These are phyloP conservation scores for Chlamydomonas eustigma DNA, from an alignment of 139 green algal genomes.

Conservation along the genomic window DNA sequence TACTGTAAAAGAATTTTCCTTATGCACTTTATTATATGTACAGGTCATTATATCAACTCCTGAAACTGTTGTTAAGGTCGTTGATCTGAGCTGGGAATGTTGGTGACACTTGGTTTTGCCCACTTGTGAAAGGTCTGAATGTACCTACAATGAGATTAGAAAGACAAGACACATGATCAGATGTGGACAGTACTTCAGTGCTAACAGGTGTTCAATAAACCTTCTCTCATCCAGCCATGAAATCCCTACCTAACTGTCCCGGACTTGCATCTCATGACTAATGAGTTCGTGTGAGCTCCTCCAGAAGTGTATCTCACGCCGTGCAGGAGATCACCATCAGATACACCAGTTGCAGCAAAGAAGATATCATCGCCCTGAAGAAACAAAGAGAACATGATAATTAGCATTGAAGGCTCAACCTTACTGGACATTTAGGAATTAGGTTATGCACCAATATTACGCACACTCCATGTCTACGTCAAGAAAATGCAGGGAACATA, in stretches of 20 bases:
- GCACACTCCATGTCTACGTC: too few species aligned
- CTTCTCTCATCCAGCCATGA: neutral
- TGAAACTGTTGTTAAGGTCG: too few species aligned
- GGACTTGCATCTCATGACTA: constrained; percentile 72
- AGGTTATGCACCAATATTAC: too few species aligned
- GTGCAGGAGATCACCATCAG: constrained; percentile 67
- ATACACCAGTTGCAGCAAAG: constrained; percentile 80
- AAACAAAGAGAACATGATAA: too few species aligned
- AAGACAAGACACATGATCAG: neutral
- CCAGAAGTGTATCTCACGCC: constrained; percentile 66
- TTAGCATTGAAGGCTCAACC: too few species aligned
- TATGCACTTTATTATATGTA: too few species aligned
- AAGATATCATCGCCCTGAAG: constrained; percentile 60
- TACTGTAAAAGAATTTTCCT: too few species aligned
- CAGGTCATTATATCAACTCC: too few species aligned
- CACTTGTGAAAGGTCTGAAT: constrained; percentile 69
- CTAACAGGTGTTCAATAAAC: neutral
- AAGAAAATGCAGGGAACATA: neutral
- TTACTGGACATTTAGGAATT: too few species aligned
- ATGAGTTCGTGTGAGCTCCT: constrained; percentile 67
- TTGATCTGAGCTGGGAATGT: too few species aligned
- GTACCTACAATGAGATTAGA: constrained; percentile 30
- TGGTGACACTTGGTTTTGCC: constrained; percentile 55
- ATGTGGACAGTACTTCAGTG: neutral
- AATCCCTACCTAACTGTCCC: constrained; percentile 45